These are phyloP conservation scores for Mortierella polycephala DNA, from an alignment of 371 early-diverging fungal species.

Conservation along the genomic window DNA sequence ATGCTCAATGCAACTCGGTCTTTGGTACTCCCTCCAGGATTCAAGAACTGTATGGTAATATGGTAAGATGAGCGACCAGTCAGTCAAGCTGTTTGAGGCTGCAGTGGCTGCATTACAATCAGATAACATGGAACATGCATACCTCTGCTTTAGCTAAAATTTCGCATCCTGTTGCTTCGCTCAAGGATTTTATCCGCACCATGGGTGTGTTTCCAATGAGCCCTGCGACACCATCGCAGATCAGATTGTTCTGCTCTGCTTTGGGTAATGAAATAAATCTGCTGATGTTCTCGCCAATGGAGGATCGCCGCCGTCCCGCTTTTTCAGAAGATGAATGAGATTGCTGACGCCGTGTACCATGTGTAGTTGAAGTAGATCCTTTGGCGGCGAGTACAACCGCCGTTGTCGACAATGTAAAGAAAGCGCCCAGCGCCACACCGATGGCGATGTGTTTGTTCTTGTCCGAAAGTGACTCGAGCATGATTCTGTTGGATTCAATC, in stretches of 20 bases:
- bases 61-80: neutral
- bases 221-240: constrained; percentile 77
- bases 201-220: constrained; percentile 93
- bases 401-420: constrained; percentile 52
- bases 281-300: constrained; percentile 30
- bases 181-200: constrained; percentile 85
- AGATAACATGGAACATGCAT: constrained; percentile 9
- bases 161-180: constrained; percentile 90
- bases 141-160: constrained; percentile 72
- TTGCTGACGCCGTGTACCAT: neutral
- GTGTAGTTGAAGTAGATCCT: neutral
- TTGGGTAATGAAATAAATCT: constrained; percentile 27
- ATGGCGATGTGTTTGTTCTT: constrained; percentile 52
- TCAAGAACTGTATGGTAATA: constrained; percentile 80
- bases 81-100: neutral
- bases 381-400: constrained; percentile 38
- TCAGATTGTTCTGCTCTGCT: constrained; percentile 23
- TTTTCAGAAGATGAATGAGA: neutral
- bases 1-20: constrained; percentile 93
- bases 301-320: constrained; percentile 23
- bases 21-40: constrained; percentile 94
- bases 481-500: neutral
- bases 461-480: constrained; percentile 50
- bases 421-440: constrained; percentile 47
- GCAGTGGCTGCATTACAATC: neutral